These are phyloP conservation scores for Jamesozyma rosinii DNA, from an alignment of 805 yeast genomes.

Conservation along the genomic window DNA sequence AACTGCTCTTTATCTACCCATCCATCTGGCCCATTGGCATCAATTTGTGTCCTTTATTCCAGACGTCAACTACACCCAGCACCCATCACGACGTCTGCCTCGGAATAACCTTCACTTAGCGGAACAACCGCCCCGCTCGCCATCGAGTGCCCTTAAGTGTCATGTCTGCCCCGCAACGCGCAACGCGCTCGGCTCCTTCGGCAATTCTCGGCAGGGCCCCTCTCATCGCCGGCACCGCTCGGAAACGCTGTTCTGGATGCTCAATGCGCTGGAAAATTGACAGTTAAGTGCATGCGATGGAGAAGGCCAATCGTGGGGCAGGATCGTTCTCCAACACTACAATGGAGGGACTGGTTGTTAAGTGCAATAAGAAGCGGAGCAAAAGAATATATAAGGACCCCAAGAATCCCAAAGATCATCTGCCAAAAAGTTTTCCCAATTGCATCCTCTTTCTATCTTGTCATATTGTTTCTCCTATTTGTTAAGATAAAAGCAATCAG, in stretches of 20 bases:
- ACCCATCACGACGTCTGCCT: background rate
- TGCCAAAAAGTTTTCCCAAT: too few relatives aligned
- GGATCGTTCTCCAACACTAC: background rate
- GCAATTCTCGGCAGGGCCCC: too few relatives aligned
- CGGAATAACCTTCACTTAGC: background rate
- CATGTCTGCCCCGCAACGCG: too few relatives aligned
- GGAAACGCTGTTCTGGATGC: too few relatives aligned
- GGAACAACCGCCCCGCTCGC: background rate
- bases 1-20: too few relatives aligned
- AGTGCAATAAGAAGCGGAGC: conserved; percentile 5
- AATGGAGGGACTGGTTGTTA: background rate
- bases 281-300: conserved; percentile 1
- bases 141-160: background rate
- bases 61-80: background rate
- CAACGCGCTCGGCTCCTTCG: too few relatives aligned
- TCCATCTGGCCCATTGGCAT: too few relatives aligned
- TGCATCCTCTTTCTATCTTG: background rate
- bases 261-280: background rate
- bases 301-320: background rate
- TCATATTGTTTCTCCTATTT: too few relatives aligned
- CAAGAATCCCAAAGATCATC: background rate
- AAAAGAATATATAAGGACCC: conserved; percentile 3
- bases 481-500: too few relatives aligned
- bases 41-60: background rate
- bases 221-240: too few relatives aligned